Evolutionary conservation across 176 grass and related monocot species (phyloP).

Genomic region (Juncus inflexus): DNA sequence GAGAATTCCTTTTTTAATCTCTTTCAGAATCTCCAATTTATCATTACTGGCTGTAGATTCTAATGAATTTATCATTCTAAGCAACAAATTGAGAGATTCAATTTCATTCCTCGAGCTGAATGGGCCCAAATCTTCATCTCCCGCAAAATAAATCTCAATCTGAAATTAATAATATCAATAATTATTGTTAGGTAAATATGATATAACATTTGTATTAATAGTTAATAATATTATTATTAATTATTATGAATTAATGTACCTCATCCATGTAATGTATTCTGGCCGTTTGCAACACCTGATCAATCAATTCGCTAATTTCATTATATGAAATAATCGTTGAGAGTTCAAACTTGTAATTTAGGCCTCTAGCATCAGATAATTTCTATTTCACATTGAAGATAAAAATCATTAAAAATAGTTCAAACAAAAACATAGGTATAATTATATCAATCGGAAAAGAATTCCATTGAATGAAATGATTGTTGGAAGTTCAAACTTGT

Average conservation of each 20-base stretch:
- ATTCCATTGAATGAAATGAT: conserved; percentile 26
- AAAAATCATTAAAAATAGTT: not conserved
- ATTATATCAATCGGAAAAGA: too few species aligned
- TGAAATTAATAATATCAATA: conserved; percentile 31
- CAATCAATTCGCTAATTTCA: conserved; percentile 38
- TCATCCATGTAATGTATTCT: conserved; percentile 60
- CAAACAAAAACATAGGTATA: not conserved
- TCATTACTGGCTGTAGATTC: conserved; percentile 30
- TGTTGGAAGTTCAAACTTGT: conserved; percentile 41
- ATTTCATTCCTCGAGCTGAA: conserved; percentile 87
- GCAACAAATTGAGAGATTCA: conserved; percentile 62
- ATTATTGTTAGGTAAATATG: conserved; percentile 4
- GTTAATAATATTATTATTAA: not conserved
- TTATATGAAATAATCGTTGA: conserved; percentile 27
- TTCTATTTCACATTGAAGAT: conserved; percentile 34
- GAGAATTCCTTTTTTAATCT: conserved; percentile 37
- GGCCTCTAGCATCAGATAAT: conserved; percentile 36
- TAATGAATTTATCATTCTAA: conserved; percentile 38
- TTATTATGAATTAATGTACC: conserved; percentile 32
- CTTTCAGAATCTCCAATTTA: conserved; percentile 40
- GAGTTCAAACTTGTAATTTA: conserved; percentile 45
- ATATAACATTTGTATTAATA: not conserved
- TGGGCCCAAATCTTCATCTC: conserved; percentile 50
- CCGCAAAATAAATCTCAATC: conserved; percentile 87
- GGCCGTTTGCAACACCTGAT: conserved; percentile 46